phyloP scores from a whole-genome alignment of 2,329 filamentous ascomycete species.

The Diplocarpon mali region DNA sequence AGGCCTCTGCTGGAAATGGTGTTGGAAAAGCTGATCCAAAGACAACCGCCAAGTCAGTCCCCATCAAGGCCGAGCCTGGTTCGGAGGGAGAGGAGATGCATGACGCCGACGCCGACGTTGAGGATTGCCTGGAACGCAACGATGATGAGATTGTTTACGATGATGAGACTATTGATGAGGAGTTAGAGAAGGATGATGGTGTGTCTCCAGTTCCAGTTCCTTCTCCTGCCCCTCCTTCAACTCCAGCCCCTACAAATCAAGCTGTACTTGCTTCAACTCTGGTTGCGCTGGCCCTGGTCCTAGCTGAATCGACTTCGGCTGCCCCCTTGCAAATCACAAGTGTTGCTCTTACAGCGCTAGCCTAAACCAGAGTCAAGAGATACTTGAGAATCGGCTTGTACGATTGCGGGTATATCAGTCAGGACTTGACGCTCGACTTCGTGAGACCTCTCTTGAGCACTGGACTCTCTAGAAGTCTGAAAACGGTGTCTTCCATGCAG shows the following conservation, averaged over 20 bases:
- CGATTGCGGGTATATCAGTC: neutral
- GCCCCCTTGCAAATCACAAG: neutral
- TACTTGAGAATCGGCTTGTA: neutral
- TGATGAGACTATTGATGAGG: neutral
- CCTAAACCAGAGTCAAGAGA: neutral
- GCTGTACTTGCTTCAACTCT: neutral
- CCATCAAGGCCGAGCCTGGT: neutral
- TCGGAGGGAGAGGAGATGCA: neutral
- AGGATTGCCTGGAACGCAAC: neutral
- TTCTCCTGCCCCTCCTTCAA: neutral
- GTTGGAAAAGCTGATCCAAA: neutral
- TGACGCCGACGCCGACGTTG: neutral
- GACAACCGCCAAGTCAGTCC: neutral
- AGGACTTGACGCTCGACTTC: neutral
- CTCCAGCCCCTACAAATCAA: neutral
- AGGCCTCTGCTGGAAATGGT: neutral
- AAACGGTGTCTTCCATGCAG: neutral
- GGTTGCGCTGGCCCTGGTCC: neutral
- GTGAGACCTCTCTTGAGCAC: neutral
- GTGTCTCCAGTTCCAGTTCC: neutral
- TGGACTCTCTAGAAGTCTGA: slow-evolving; percentile 1
- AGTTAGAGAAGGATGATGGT: neutral
- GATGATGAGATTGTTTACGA: neutral
- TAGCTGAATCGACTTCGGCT: too few relatives aligned
- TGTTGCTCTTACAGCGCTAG: neutral